A percentile compares a stretch with the other conserved stretches of the same genome.
These are phyloP conservation scores for Beta vulgaris DNA, from an alignment of 148 eudicot genomes.

Conservation along the genomic window DNA sequence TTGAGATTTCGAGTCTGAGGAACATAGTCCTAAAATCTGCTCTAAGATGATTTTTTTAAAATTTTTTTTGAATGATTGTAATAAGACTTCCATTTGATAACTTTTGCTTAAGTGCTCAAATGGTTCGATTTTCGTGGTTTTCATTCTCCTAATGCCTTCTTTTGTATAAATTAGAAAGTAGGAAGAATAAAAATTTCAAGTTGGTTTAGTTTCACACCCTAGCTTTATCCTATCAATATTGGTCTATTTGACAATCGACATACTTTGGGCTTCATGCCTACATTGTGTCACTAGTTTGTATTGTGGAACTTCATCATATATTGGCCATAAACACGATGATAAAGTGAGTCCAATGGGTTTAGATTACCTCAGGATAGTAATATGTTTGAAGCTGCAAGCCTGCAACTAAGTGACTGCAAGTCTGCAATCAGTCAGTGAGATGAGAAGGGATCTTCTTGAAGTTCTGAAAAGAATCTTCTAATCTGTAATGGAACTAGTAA, in stretches of 20 bases:
- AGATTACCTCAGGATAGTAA: not conserved
- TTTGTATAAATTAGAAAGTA: not conserved
- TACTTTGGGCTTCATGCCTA: not conserved
- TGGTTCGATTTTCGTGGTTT: too few relatives aligned
- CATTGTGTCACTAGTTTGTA: not conserved
- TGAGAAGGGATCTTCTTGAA: not conserved
- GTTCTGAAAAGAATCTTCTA: not conserved
- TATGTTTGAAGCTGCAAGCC: not conserved
- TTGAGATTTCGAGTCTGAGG: not conserved
- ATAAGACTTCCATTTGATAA: not conserved
- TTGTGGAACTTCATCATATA: not conserved
- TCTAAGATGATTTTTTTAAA: not conserved
- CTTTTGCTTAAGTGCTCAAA: not conserved
- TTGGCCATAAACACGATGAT: not conserved
- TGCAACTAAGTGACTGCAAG: not conserved
- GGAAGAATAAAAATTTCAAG: not conserved
- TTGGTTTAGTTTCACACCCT: not conserved
- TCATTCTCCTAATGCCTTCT: not conserved
- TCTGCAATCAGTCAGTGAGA: not conserved
- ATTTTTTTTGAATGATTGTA: not conserved
- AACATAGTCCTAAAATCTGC: not conserved
- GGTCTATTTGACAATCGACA: not conserved
- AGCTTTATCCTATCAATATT: not conserved
- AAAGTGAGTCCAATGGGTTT: not conserved
- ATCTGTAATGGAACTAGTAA: not conserved